Base-by-base conservation (phyloP, 1,284 basidiomycete species). In the Meripilus lineatus region DNA sequence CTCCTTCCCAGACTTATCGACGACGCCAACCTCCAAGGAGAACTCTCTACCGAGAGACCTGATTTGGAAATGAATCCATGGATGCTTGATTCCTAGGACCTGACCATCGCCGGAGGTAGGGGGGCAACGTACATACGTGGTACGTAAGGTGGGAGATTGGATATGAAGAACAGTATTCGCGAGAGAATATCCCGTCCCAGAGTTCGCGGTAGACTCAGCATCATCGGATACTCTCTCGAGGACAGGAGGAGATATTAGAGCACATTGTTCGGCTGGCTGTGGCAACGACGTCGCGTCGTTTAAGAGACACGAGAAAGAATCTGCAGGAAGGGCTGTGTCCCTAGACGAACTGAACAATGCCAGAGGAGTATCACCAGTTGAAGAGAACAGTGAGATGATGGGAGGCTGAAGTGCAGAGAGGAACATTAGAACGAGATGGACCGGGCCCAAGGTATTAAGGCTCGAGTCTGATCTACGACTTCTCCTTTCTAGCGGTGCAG, bases 161-260 rank as follows among this genome's bases (percentile, higher is more conserved):
- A 93, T 75, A 53, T 93, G 89, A n/a, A 93, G 69, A 0, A 91
- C 88, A 0, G 77, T 78, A 55, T 87, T 83, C 57, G 73, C 58
- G n/a, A 81, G 59, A 48, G 66, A 45, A 54, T 55, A 35, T 47
- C 47, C 32, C 11, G 2, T 41, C 40, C 30, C 44, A 7, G 38
- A 20, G n/a, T 48, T 46, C n/a, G n/a, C n/a, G n/a, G n/a, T n/a
- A n/a, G n/a, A n/a, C n/a, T n/a, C n/a, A n/a, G n/a, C n/a, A n/a
- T 30, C 14, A 10, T 38, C 41, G 30, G 50, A 46, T 38, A 55
- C 52, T n/a, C 54, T 51, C 38, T 52, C 50, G 38, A 64, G 32
- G 17, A 59, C 56, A 10, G 70, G 65, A 11, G 69, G 60, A 11
- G 57, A 49, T 38, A 84, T 69, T 34, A 81, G 63, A 3, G 57